Conservation (phyloP, 1,139 yeast species). For the Lodderomyces parapsilosis region DNA sequence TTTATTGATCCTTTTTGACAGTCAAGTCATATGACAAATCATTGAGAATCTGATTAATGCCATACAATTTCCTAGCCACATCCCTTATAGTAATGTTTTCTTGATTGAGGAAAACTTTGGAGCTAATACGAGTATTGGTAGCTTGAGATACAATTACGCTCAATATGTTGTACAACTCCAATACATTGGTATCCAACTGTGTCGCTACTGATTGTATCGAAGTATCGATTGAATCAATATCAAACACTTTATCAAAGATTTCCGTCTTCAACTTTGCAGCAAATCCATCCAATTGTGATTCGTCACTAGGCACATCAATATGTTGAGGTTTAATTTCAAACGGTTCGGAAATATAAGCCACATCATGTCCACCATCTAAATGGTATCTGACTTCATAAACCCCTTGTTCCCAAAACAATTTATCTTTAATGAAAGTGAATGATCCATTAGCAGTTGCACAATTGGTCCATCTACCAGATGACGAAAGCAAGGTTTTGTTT, state of each 20-base stretch:
- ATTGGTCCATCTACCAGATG: constrained; percentile 72
- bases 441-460: constrained; percentile 46
- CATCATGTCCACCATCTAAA: constrained; percentile 67
- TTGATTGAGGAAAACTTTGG: constrained; percentile 37
- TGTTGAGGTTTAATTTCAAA: constrained; percentile 56
- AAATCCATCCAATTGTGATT: constrained; percentile 20
- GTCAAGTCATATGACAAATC: constrained; percentile 35
- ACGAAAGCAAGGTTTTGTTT: constrained; percentile 59
- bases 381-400: constrained; percentile 78
- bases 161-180: constrained; percentile 33
- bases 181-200: constrained; percentile 27
- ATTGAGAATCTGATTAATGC: constrained; percentile 42
- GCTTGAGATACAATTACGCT: constrained; percentile 35
- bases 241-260: constrained; percentile 34
- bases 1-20: constrained; percentile 18
- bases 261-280: constrained; percentile 30
- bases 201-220: constrained; percentile 26
- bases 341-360: constrained; percentile 65
- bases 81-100: constrained; percentile 33
- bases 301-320: constrained; percentile 36
- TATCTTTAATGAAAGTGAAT: constrained; percentile 50
- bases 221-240: constrained; percentile 24
- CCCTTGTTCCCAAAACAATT: constrained; percentile 69
- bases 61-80: constrained; percentile 42
- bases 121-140: constrained; percentile 39